Base-by-base conservation (phyloP, 306 rosid genomes). In the Glycyrrhiza uralensis region DNA sequence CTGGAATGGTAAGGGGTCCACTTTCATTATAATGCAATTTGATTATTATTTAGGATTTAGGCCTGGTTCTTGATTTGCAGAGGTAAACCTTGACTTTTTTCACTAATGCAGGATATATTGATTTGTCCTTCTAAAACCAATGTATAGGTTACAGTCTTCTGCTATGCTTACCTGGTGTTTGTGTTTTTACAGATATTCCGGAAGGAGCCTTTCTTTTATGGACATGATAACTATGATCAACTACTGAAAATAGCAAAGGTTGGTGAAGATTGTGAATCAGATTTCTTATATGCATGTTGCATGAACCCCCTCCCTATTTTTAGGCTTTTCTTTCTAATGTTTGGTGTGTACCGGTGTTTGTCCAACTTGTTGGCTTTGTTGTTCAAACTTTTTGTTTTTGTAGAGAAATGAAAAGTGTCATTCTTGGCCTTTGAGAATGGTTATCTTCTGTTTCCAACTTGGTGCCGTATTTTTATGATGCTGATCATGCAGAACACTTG, bases 201-300 rank as follows among this genome's bases (percentile, higher is more conserved):
- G 11, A 92, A 92, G 84, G 97, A 92, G 68, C 97, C 96, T 66
- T 92, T 92, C 83, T 92, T 92, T 80, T 92, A 89, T 81, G 97
- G 97, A 67, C 97, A 89, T 39, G 97, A 92, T 83, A 92, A 92
- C 69, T 69, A 85, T 51, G 97, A 92, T 83, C 97, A 92, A 75
- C 91, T 92, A 54, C 96, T 87, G 70, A 92, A 92, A 85, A 92
- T 92, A 69, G 93, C 93, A 1, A 92, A 87, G 95, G 97, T 92
- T 79, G 61, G 81, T 20, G 39, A 59, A 36, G 5, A 58, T n/a
- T 14, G 63, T 29, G 14, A 64, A 35, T 30, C 12, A 12, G 24
- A 66, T 39, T 50, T n/a, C n/a, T n/a, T n/a, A n/a, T n/a, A n/a
- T n/a, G n/a, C n/a, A n/a, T n/a, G n/a, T n/a, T n/a, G n/a, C n/a